Base-by-base conservation (phyloP, 805 yeast genomes). In the Candida odintsovae region DNA sequence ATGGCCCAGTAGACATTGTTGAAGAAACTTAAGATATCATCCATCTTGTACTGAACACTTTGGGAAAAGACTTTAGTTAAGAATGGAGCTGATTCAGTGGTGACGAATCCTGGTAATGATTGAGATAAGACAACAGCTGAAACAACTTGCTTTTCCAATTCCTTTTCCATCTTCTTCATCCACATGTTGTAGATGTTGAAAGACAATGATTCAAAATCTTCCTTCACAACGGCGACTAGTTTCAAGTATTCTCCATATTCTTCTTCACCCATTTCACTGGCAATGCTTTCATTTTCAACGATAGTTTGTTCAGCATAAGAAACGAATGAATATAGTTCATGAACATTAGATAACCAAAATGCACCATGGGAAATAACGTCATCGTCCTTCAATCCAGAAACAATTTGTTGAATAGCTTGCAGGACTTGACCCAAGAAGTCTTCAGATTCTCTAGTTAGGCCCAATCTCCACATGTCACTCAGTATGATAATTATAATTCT, bases 391-490 rank as follows among this genome's bases (percentile, higher is more conserved):
- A 85, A 73, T n/a, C 74, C 68, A 43, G 86, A 76, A 16, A 92
- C 96, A 50, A 86, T 82, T 43, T 78, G 80, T 70, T 92, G 98
- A 55, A 94, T 89, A 2, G 86, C 85, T 25, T 87, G 79, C 63
- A 92, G 75, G 3, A 90, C 95, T 63, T 86, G 90, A 41, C 97
- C 97, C 51, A 94, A 71, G 62, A 94, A 86, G 47, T 81, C 82
- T 70, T 94, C 98, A 62, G 92, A 82, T 66, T 92, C 97, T 54
- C 85, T 81, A 15, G 97, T 89, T 58, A 90, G 77, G 2, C 98
- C 98, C 41, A 92, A 74, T 68, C 98, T 79, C 99, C 99, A 94
- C 98, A 94, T 90, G 66, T 94, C 99, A 59, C 95, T 83, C 53
- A 92, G 73, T 29, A 92, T 84, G 54, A 94, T 85, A 59, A 94